Conservation (phyloP, 2,329 filamentous ascomycete species). For the Alternaria sp. region DNA sequence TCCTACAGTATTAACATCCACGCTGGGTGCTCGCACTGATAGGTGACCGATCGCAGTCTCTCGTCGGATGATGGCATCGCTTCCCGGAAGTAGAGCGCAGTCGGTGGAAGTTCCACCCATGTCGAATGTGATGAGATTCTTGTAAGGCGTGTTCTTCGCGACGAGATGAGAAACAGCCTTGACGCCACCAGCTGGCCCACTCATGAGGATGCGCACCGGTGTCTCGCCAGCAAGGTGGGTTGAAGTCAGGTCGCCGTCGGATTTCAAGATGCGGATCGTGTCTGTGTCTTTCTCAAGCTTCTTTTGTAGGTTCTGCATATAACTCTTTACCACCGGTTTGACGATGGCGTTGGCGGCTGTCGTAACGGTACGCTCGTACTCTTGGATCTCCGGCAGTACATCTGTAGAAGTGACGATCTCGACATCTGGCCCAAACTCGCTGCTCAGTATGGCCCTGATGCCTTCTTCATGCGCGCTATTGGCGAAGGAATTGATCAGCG, state of each 20-base stretch:
- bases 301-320: slow-evolving; percentile 51
- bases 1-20: slow-evolving; percentile 58
- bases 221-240: slow-evolving; percentile 53
- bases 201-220: slow-evolving; percentile 59
- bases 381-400: slow-evolving; percentile 56
- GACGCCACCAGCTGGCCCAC: slow-evolving; percentile 58
- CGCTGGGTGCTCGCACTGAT: slow-evolving; percentile 55
- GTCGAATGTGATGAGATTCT: slow-evolving; percentile 58
- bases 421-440: slow-evolving; percentile 53
- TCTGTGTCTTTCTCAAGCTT: slow-evolving; percentile 51
- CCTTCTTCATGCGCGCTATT: slow-evolving; percentile 53
- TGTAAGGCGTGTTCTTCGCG: slow-evolving; percentile 54
- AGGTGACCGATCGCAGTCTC: slow-evolving; percentile 55
- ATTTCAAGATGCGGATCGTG: slow-evolving; percentile 58
- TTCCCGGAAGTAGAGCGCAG: slow-evolving; percentile 54
- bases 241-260: slow-evolving; percentile 57
- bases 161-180: slow-evolving; percentile 57
- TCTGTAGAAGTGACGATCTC: slow-evolving; percentile 56
- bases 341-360: slow-evolving; percentile 57
- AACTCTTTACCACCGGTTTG: slow-evolving; percentile 56
- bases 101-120: slow-evolving; percentile 61
- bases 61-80: slow-evolving; percentile 53
- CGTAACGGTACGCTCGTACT: slow-evolving; percentile 58
- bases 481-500: slow-evolving; percentile 56
- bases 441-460: slow-evolving; percentile 49